These are phyloP conservation scores for Metschnikowia bowlesiae DNA, from an alignment of 805 yeast species.

Conservation along the genomic window DNA sequence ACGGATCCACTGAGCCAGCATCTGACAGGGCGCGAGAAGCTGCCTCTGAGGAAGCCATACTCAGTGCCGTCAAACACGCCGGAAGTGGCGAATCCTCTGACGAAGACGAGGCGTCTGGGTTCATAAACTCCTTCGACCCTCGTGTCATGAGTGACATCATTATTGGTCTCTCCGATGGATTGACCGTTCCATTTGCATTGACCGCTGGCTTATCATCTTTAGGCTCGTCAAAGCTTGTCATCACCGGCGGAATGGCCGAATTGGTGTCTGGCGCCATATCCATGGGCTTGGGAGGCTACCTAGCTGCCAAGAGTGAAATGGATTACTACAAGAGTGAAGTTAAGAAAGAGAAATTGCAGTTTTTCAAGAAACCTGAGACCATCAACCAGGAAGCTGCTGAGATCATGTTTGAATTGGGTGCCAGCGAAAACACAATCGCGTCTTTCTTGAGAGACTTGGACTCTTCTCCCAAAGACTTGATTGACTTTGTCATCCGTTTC, in stretches of 20 bases:
- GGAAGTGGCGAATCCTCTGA: constrained; percentile 20
- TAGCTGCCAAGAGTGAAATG: constrained; percentile 88
- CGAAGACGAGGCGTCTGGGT: constrained; percentile 18
- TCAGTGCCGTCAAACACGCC: constrained; percentile 26
- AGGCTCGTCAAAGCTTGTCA: constrained; percentile 85
- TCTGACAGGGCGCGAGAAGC: constrained; percentile 32
- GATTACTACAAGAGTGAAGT: constrained; percentile 73
- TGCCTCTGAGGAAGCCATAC: constrained; percentile 35
- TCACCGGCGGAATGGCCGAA: constrained; percentile 98
- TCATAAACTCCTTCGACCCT: constrained; percentile 67
- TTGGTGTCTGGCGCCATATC: constrained; percentile 94
- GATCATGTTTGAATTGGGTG: constrained; percentile 69
- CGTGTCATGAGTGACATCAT: constrained; percentile 91
- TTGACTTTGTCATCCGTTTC: constrained; percentile 80
- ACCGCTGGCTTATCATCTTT: constrained; percentile 93
- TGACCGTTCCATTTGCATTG: constrained; percentile 97
- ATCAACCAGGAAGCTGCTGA: constrained; percentile 79
- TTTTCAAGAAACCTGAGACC: constrained; percentile 59
- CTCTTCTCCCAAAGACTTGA: constrained; percentile 68
- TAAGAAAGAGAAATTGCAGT: constrained; percentile 61
- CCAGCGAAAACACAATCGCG: constrained; percentile 66
- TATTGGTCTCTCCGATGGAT: constrained; percentile 91
- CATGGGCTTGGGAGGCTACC: constrained; percentile 96
- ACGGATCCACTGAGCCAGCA: constrained; percentile 28
- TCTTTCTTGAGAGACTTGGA: constrained; percentile 76